Base-by-base conservation (phyloP, 768 basidiomycete species). In the Boletus rubescentipes region DNA sequence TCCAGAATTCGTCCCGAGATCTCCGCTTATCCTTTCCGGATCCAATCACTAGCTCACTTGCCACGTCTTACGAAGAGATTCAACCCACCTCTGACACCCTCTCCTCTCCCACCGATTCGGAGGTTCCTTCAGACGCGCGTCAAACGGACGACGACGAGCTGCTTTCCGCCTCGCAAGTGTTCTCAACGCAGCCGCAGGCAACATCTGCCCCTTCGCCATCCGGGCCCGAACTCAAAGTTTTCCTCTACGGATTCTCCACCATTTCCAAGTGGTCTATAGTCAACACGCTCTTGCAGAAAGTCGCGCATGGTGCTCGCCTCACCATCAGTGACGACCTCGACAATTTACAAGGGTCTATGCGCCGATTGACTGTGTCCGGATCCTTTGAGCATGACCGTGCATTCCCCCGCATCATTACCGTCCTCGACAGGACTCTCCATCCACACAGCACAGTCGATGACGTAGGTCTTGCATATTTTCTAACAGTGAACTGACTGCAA, bases 21-120 rank as follows among this genome's bases (percentile, higher is more conserved):
- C 79, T 91, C 57, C 82, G 86, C 61, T 70, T 91, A 53, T 91
- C 89, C 32, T 92, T 92, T 73, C 89, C 89, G 36, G 89, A 92
- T 72, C 89, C 89, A 55, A 78, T 91, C 65, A 84, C 83, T 51
- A 87, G 85, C 67, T 86, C 86, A 49, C 73, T 73, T 45, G 78
- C 76, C 67, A 76, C 79, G 55, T 84, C 86, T 32, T 84, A 80
- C 64, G 81, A 84, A 58, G 76, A 81, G 34, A 61, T 75, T 43
- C 74, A 79, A 52, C 69, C 72, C 46, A 69, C 73, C 49, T 66
- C 75, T 57, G 77, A 77, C 49, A 62, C 62, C 41, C 50, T 53
- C 20, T 60, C 64, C 35, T 58, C 64, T 55, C 57, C 46, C 18
- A 50, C 52, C 37, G 65, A 65, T 32, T 37, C 41, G 34, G 66